phyloP scores from a whole-genome alignment of 805 yeast genomes.

The Debaryomyces prosopidis region DNA sequence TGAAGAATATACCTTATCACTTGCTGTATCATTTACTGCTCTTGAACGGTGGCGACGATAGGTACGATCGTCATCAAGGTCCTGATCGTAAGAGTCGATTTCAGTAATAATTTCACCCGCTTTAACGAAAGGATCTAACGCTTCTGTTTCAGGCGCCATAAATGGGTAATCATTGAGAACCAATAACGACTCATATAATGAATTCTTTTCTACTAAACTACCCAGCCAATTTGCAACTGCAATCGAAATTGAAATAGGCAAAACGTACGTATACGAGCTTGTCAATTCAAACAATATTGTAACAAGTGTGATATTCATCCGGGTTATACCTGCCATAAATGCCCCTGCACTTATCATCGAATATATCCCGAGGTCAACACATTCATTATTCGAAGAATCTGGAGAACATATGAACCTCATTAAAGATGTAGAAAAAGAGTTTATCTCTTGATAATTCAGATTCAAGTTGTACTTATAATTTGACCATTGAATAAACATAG shows the following conservation, averaged over 20 bases:
- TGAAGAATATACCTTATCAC: background rate
- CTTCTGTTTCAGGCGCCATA: constrained; percentile 43
- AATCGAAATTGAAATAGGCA: constrained; percentile 57
- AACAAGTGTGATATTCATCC: constrained; percentile 55
- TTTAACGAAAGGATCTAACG: constrained; percentile 27
- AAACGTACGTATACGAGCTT: constrained; percentile 54
- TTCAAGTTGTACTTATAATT: constrained; percentile 16
- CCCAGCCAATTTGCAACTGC: constrained; percentile 62
- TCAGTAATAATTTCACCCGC: constrained; percentile 37
- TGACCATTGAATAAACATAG: constrained; percentile 42
- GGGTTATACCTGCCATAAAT: constrained; percentile 57
- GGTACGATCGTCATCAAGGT: constrained; percentile 7
- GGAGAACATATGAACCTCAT: constrained; percentile 15
- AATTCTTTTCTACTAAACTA: constrained; percentile 48
- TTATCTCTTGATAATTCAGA: constrained; percentile 8
- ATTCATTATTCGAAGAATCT: constrained; percentile 9
- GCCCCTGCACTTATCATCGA: constrained; percentile 58
- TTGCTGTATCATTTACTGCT: constrained; percentile 9
- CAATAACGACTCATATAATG: constrained; percentile 51
- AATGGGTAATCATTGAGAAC: constrained; percentile 53
- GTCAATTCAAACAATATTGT: constrained; percentile 56
- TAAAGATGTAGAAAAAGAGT: constrained; percentile 7
- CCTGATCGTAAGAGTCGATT: constrained; percentile 15
- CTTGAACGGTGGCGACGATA: constrained; percentile 1
- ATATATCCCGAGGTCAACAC: constrained; percentile 52